Base-by-base conservation (phyloP, 2,329 filamentous ascomycete species). In the Cyphellophora europaea region DNA sequence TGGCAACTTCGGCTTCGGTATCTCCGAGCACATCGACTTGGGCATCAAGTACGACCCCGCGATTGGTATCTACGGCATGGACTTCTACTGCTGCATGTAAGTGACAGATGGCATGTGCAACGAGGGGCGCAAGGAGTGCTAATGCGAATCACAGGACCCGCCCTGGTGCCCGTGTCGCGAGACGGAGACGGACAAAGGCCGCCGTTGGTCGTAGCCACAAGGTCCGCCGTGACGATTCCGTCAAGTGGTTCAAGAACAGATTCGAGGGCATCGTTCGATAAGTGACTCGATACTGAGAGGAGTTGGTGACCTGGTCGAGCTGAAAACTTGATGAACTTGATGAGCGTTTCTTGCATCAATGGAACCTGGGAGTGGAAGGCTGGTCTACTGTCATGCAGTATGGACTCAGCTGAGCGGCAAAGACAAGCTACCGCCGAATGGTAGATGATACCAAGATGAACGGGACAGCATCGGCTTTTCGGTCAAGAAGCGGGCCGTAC, bases 71-170 rank as follows among this genome's bases (percentile, higher is more conserved):
- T 95, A 94, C 77, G 88, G 91, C 67, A 98, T 98, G 91, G 91
- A 98, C 74, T 98, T 98, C 74, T 98, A 95, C 83, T 88, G 82
- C 84, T 96, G 89, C 86, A 98, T 98, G 91, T 78, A 57, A 25
- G 21, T 25, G n/a, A n/a, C n/a, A n/a, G n/a, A n/a, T n/a, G n/a
- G n/a, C n/a, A n/a, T n/a, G n/a, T n/a, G n/a, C n/a, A n/a, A n/a
- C n/a, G 16, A 19, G 14, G 3, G 21, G 19, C 10, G 10, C 27
- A 35, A 5, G 16, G 12, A 14, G 41, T 43, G 33, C 56, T 63
- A 51, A 65, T 47, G 43, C 27, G 17, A 35, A 36, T 17, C 8
- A 25, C 50, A 79, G 74, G 75, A 94, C 87, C 75, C 88, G 91
- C 61, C 91, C 89, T 59, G 91, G 91, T 73, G 88, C 94, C 79